phyloP scores from a whole-genome alignment of 139 green algal genomes.

The Pleodorina starrii region DNA sequence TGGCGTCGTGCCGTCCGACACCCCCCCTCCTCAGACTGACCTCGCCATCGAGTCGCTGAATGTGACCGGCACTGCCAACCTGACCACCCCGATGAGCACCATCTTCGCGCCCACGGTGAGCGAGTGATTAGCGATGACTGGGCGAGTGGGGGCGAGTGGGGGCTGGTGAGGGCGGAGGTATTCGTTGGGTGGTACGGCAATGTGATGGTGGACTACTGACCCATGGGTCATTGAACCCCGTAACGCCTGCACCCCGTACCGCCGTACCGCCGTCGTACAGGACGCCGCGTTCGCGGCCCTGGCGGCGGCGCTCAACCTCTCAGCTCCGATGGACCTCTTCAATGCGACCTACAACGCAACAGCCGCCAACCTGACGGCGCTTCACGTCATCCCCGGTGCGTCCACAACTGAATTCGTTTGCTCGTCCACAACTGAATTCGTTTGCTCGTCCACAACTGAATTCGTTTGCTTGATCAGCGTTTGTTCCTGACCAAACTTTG shows the following conservation, averaged over 20 bases:
- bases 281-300: constrained; percentile 2
- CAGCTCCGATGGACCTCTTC: constrained; percentile 36
- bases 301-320: not conserved
- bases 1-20: not conserved
- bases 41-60: constrained; percentile 1
- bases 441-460: too few relatives aligned
- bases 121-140: too few relatives aligned
- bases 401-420: not conserved
- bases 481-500: too few relatives aligned
- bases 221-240: too few relatives aligned
- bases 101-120: constrained; percentile 47
- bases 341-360: constrained; percentile 37
- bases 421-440: too few relatives aligned
- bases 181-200: too few relatives aligned
- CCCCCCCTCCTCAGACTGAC: constrained; percentile 12
- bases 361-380: constrained; percentile 42
- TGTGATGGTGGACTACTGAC: too few relatives aligned
- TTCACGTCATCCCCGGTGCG: constrained; percentile 41
- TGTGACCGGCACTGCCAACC: not conserved
- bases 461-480: too few relatives aligned
- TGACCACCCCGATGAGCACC: not conserved
- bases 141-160: too few relatives aligned
- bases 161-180: too few relatives aligned
- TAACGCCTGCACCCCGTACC: too few relatives aligned
- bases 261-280: too few relatives aligned